A percentile compares a stretch with the other conserved stretches of the same genome.
Evolutionary conservation across 306 rosid species (phyloP).

Genomic region (Inga laurina): DNA sequence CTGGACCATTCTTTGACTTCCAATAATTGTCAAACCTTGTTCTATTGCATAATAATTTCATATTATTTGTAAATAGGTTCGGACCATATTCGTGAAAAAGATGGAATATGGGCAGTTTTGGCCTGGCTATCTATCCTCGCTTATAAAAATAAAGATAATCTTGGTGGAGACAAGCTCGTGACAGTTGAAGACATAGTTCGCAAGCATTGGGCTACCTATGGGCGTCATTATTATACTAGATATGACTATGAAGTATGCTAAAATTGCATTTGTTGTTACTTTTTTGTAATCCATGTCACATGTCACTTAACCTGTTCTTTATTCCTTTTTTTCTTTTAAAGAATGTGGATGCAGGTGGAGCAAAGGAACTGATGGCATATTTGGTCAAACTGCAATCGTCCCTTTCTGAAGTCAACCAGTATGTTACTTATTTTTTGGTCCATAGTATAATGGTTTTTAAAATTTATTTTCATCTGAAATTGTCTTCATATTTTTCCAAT

Average conservation of each 20-base stretch:
- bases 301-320: conserved; percentile 28
- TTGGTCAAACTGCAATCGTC: conserved; percentile 92
- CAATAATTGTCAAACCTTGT: background rate
- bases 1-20: conserved; percentile 21
- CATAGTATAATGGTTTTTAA: conserved; percentile 47
- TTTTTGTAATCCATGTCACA: conserved; percentile 6
- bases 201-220: conserved; percentile 91
- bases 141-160: conserved; percentile 76
- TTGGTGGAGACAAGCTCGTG: conserved; percentile 75
- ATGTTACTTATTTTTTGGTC: conserved; percentile 34
- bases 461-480: conserved; percentile 9
- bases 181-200: conserved; percentile 96
- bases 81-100: conserved; percentile 97
- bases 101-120: conserved; percentile 99
- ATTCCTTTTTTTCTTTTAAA: conserved; percentile 35
- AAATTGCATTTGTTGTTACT: conserved; percentile 8
- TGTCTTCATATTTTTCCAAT: background rate
- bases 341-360: conserved; percentile 97
- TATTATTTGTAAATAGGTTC: conserved; percentile 64
- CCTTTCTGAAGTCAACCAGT: conserved; percentile 82
- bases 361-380: conserved; percentile 86
- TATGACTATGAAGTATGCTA: conserved; percentile 83
- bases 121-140: conserved; percentile 96
- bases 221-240: conserved; percentile 97
- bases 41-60: conserved; percentile 32